phyloP scores from a whole-genome alignment of 306 rosid genomes.

The Pyrus pyrifolia region DNA sequence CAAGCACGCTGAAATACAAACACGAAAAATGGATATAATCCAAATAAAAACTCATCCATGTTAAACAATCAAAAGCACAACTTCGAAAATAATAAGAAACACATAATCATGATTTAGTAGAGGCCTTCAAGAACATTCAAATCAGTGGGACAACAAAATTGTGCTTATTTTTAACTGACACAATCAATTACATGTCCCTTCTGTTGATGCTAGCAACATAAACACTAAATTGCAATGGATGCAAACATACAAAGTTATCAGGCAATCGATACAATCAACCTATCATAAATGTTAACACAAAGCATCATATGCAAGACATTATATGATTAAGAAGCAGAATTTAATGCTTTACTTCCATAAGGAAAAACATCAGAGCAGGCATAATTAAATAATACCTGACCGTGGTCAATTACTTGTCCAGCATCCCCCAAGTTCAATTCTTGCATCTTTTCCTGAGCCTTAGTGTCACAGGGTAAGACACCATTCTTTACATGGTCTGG shows the following conservation, averaged over 20 bases:
- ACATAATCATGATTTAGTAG: not conserved
- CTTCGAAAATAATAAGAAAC: not conserved
- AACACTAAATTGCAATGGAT: not conserved
- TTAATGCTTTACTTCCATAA: not conserved
- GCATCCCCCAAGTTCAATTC: conserved; percentile 25
- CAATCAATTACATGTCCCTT: not conserved
- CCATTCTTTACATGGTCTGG: conserved; percentile 23
- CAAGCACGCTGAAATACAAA: not conserved
- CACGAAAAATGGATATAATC: not conserved
- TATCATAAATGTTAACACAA: not conserved
- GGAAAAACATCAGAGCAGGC: not conserved
- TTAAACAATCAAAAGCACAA: not conserved
- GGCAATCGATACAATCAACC: not conserved
- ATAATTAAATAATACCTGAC: conserved; percentile 33
- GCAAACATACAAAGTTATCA: not conserved
- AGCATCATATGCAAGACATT: not conserved
- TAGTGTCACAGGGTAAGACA: conserved; percentile 26
- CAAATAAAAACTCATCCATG: not conserved
- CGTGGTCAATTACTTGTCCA: conserved; percentile 23
- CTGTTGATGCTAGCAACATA: not conserved
- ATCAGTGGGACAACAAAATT: not conserved
- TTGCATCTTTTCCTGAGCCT: conserved; percentile 23
- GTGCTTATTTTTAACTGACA: not conserved
- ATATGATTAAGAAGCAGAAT: not conserved
- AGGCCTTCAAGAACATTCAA: not conserved